Conservation (phyloP, 1,284 basidiomycete species). For the Puccinia triticina region DNA sequence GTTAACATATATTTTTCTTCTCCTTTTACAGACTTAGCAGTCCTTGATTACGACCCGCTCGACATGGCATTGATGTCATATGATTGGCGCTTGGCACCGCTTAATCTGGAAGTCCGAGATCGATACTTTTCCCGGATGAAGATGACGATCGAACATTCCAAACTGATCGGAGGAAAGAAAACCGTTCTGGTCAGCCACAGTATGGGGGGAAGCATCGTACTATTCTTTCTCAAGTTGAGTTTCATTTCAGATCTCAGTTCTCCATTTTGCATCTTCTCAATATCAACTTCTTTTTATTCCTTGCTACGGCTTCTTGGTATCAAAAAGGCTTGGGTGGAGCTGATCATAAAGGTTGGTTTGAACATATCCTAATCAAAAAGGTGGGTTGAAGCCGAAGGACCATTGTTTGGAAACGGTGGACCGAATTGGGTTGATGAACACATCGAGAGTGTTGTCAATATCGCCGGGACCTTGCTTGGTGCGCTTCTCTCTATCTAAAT, state of each 20-base stretch:
- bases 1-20: background rate
- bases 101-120: constrained; percentile 85
- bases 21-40: constrained; percentile 39
- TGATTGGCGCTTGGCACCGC: constrained; percentile 55
- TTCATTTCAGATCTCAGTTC: background rate
- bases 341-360: constrained; percentile 54
- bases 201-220: constrained; percentile 59
- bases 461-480: constrained; percentile 81
- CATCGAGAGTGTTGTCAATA: constrained; percentile 66
- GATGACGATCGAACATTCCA: constrained; percentile 78
- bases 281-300: constrained; percentile 38
- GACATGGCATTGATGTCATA: constrained; percentile 66
- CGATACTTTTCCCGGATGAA: constrained; percentile 89
- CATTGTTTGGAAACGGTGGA: constrained; percentile 77
- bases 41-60: constrained; percentile 51
- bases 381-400: constrained; percentile 86
- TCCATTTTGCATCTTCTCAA: constrained; percentile 3
- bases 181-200: constrained; percentile 81
- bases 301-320: constrained; percentile 65
- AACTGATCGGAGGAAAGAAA: constrained; percentile 73
- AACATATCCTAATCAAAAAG: constrained; percentile 63
- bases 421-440: constrained; percentile 85
- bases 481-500: constrained; percentile 38
- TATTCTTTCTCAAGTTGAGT: constrained; percentile 23
- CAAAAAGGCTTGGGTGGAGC: constrained; percentile 30